Percentiles rank a stretch among this genome's conserved stretches.
Conservation (phyloP, 2,329 filamentous ascomycete species). For the Cladobotryum protrusum region DNA sequence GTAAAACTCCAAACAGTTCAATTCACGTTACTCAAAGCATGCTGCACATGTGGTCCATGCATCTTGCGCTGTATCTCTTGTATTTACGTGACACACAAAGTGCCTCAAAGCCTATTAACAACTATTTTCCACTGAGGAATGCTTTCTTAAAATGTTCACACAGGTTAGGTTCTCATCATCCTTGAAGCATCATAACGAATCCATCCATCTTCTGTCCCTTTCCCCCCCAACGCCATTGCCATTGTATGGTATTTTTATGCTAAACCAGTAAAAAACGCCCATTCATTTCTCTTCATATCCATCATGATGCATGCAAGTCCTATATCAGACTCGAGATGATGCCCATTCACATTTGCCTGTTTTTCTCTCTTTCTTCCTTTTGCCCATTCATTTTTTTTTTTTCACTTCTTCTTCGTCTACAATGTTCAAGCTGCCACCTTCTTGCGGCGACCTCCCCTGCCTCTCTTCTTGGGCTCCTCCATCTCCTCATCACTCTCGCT, state of each 20-base stretch:
- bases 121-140: no score
- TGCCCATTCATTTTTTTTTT: neutral
- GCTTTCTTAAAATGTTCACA: neutral
- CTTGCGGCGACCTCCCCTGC: slow-evolving; percentile 43
- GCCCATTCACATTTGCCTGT: neutral
- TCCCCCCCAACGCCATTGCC: slow-evolving; percentile 18
- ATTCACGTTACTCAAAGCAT: no score
- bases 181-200: neutral
- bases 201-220: slow-evolving; percentile 7
- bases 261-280: slow-evolving; percentile 20
- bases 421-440: slow-evolving; percentile 30
- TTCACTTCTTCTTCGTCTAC: neutral
- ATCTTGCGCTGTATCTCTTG: no score
- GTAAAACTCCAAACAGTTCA: no score
- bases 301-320: slow-evolving; percentile 3
- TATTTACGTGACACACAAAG: no score
- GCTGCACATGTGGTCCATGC: no score
- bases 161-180: neutral
- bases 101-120: no score
- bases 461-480: slow-evolving; percentile 42
- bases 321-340: neutral
- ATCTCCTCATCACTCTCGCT: slow-evolving; percentile 48
- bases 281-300: slow-evolving; percentile 7
- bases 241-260: slow-evolving; percentile 16
- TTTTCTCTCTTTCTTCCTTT: neutral